Evolutionary conservation across 2,329 filamentous ascomycete genomes (phyloP).

Genomic region (Colletotrichum sp.): DNA sequence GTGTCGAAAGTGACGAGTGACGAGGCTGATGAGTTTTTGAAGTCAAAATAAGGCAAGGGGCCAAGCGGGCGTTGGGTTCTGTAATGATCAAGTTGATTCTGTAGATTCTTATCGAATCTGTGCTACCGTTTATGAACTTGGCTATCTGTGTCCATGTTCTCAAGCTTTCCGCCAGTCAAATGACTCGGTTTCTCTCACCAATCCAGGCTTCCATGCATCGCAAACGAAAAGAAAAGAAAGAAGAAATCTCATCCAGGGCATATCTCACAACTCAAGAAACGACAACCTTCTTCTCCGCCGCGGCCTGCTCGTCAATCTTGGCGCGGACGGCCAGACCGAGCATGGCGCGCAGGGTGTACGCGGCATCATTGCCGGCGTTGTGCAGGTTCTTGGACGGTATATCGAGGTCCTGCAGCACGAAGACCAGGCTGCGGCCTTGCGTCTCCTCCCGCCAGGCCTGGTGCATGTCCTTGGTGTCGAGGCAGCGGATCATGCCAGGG

Average conservation of each 20-base stretch:
- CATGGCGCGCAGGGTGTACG: slow-evolving; percentile 24
- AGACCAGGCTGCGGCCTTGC: slow-evolving; percentile 61
- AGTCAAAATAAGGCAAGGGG: neutral
- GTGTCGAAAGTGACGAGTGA: slow-evolving; percentile 70
- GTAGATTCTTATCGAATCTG: neutral
- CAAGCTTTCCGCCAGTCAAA: neutral
- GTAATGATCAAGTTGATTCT: neutral
- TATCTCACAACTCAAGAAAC: neutral
- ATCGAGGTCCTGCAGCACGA: slow-evolving; percentile 53
- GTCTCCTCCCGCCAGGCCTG: slow-evolving; percentile 62
- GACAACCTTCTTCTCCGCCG: neutral
- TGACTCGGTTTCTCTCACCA: neutral
- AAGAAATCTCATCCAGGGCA: neutral
- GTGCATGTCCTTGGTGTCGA: slow-evolving; percentile 79
- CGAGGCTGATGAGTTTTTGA: slow-evolving; percentile 63
- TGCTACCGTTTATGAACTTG: neutral
- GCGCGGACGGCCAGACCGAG: slow-evolving; percentile 27
- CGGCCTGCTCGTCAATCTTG: neutral
- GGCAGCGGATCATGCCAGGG: slow-evolving; percentile 62
- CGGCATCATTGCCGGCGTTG: slow-evolving; percentile 23
- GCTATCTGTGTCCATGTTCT: neutral
- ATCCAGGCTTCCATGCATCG: neutral
- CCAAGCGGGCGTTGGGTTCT: neutral
- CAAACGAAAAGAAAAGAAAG: neutral
- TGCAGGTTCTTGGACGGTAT: slow-evolving; percentile 18